Evolutionary conservation across 371 early-diverging fungal species (phyloP).

Genomic region (Polyrhizophydium stewartii): DNA sequence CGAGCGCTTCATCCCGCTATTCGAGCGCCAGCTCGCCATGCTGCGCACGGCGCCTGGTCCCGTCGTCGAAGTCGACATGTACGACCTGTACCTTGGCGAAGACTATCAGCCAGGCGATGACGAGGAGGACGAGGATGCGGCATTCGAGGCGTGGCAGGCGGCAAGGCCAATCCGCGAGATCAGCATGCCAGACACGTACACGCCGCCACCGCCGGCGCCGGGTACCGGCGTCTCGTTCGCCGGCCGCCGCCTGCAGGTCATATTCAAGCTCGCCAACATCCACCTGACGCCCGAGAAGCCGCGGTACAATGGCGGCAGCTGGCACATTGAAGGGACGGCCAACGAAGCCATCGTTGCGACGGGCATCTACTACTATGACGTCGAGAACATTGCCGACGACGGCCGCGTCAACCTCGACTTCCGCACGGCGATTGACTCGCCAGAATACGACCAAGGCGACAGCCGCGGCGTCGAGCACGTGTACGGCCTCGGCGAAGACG

Average conservation of each 20-base stretch:
- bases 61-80: too few relatives aligned
- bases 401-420: slow-evolving; percentile 40
- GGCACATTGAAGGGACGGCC: slow-evolving; percentile 67
- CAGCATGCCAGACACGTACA: neutral
- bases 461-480: too few relatives aligned
- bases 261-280: slow-evolving; percentile 60
- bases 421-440: slow-evolving; percentile 13
- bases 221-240: neutral
- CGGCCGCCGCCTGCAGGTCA: slow-evolving; percentile 51
- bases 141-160: too few relatives aligned
- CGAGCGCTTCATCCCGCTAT: slow-evolving; percentile 22
- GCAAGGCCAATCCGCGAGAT: neutral
- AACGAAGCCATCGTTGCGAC: slow-evolving; percentile 60
- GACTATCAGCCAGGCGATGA: too few relatives aligned
- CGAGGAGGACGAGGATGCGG: too few relatives aligned
- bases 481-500: slow-evolving; percentile 13
- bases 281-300: slow-evolving; percentile 56
- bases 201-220: neutral
- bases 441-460: slow-evolving; percentile 8
- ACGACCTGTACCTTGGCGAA: too few relatives aligned
- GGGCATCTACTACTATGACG: slow-evolving; percentile 51
- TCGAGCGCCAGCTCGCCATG: too few relatives aligned
- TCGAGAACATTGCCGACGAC: slow-evolving; percentile 54
- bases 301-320: slow-evolving; percentile 46
- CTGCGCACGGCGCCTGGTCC: too few relatives aligned